These are phyloP conservation scores for Alternaria novae-zelandiae DNA, from an alignment of 2,329 filamentous ascomycete genomes.

Conservation along the genomic window DNA sequence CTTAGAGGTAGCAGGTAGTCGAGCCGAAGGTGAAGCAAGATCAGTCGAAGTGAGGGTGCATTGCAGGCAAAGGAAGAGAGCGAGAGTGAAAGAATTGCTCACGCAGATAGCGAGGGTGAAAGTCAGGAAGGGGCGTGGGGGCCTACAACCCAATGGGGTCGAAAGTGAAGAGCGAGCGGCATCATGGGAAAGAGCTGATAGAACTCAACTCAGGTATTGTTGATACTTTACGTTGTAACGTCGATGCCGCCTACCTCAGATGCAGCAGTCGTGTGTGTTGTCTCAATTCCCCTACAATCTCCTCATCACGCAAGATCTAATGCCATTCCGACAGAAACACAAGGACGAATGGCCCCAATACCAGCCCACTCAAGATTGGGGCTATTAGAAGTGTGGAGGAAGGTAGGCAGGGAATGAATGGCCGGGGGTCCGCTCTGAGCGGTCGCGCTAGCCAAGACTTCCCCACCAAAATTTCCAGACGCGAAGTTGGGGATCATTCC, in stretches of 20 bases:
- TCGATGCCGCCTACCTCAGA: not conserved
- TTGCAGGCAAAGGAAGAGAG: not conserved
- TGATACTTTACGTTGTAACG: not conserved
- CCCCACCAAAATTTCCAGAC: conserved; percentile 27
- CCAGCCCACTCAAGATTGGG: not conserved
- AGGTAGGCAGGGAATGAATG: not conserved
- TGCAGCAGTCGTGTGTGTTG: not conserved
- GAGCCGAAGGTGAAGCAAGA: not conserved
- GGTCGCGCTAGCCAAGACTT: conserved; percentile 13
- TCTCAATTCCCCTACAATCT: not conserved
- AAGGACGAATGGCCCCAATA: not conserved
- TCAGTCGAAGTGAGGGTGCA: not conserved
- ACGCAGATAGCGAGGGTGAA: not conserved
- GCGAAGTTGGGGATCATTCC: conserved; percentile 4
- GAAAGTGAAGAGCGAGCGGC: not conserved
- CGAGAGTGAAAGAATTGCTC: not conserved
- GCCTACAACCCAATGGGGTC: not conserved
- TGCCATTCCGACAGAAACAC: not conserved
- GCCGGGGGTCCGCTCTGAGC: conserved; percentile 11
- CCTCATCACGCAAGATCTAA: not conserved
- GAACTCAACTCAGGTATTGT: not conserved
- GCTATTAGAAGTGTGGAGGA: not conserved
- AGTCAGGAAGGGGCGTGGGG: not conserved
- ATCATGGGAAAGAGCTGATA: not conserved
- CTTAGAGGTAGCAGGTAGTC: not conserved